A percentile compares a stretch with the other conserved stretches of the same genome.
phyloP scores from a whole-genome alignment of 1,139 yeast species.

The Magnusiomyces tetraspermus region DNA sequence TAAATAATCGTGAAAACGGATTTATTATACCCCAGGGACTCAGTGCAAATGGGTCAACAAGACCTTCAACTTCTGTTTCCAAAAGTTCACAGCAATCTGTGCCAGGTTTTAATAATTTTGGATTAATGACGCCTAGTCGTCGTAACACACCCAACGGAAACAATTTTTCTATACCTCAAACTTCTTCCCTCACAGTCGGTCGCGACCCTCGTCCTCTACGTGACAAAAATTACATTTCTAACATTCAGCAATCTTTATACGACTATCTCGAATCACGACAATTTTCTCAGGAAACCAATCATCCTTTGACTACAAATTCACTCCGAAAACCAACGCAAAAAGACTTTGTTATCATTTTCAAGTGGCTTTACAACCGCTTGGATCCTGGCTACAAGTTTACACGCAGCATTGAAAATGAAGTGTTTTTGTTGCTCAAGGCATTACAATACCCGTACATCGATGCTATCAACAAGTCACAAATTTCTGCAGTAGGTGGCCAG shows the following conservation, averaged over 20 bases:
- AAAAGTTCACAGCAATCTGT: background rate
- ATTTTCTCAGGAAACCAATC: constrained; percentile 68
- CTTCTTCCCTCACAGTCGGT: background rate
- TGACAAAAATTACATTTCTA: constrained; percentile 64
- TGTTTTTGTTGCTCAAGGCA: constrained; percentile 53
- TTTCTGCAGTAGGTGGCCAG: constrained; percentile 86
- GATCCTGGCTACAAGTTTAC: constrained; percentile 74
- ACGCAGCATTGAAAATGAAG: constrained; percentile 65
- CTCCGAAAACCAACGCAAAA: constrained; percentile 77
- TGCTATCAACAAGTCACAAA: constrained; percentile 69
- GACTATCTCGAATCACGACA: constrained; percentile 53
- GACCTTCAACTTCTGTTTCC: background rate
- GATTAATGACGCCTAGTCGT: background rate
- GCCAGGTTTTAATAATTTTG: background rate
- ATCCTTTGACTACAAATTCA: constrained; percentile 55
- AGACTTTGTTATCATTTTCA: constrained; percentile 70
- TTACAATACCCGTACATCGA: constrained; percentile 76
- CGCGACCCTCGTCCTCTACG: constrained; percentile 42
- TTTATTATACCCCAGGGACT: too few species aligned
- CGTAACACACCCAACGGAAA: background rate
- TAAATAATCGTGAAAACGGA: too few species aligned
- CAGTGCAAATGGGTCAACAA: too few species aligned
- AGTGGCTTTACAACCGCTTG: constrained; percentile 62
- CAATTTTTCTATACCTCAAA: background rate
- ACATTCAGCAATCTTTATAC: constrained; percentile 38